phyloP scores from a whole-genome alignment of 768 basidiomycete genomes.

The Mycena haematopus region DNA sequence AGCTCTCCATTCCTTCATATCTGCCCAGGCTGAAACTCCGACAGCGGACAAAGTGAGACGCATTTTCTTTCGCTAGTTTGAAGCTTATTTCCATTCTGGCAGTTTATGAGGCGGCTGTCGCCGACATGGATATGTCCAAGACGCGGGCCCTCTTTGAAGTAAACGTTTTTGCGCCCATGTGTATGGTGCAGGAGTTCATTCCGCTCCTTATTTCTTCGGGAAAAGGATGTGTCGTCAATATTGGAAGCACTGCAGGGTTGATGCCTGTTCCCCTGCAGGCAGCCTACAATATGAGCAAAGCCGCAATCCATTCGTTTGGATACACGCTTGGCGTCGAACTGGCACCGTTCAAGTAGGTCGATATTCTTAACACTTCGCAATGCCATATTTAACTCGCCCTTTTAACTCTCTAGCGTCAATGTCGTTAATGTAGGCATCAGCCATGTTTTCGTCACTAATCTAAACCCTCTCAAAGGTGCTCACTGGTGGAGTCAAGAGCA shows the following conservation, averaged over 20 bases:
- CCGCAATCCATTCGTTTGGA: conserved; percentile 35
- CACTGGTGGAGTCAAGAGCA: conserved; percentile 9
- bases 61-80: neutral
- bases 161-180: conserved; percentile 4
- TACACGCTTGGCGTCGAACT: conserved; percentile 39
- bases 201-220: conserved; percentile 1
- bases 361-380: neutral
- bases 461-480: neutral
- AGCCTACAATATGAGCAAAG: conserved; percentile 38
- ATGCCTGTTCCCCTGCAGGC: conserved; percentile 36
- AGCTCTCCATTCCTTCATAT: neutral
- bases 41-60: neutral
- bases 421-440: neutral
- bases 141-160: neutral
- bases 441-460: neutral
- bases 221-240: neutral
- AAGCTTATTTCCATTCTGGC: neutral
- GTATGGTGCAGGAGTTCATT: conserved; percentile 9
- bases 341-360: conserved; percentile 36
- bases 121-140: conserved; percentile 1
- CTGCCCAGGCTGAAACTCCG: neutral
- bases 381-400: neutral
- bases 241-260: conserved; percentile 27
- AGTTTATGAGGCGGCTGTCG: neutral
- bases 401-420: neutral